Conservation (phyloP, 441 rosid genomes). For the Aleurites moluccanus region DNA sequence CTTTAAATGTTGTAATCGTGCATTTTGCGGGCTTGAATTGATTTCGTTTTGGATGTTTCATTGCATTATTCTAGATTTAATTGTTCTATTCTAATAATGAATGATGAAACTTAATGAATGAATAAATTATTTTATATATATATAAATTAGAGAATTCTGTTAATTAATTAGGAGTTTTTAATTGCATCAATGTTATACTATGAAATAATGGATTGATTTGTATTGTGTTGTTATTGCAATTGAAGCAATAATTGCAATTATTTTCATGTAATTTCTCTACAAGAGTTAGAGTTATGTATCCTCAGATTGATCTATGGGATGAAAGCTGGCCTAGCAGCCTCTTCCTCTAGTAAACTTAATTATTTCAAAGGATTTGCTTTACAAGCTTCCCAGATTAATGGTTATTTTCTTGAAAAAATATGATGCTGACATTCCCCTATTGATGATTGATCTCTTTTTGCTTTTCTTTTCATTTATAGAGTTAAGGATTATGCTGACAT, state of each 20-base stretch:
- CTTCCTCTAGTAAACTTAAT: neutral
- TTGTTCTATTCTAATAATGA: neutral
- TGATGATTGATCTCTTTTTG: neutral
- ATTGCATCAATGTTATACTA: too few relatives aligned
- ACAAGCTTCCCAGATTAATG: too few relatives aligned
- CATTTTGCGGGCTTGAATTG: neutral
- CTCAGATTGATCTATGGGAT: neutral
- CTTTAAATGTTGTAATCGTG: neutral
- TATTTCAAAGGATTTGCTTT: neutral
- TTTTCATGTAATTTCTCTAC: neutral
- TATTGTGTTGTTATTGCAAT: neutral
- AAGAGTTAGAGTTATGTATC: neutral
- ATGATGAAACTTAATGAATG: neutral
- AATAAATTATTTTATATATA: too few relatives aligned
- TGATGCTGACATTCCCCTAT: neutral
- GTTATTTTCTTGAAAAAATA: neutral
- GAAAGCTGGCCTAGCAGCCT: too few relatives aligned
- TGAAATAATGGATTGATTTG: neutral
- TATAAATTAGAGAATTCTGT: too few relatives aligned
- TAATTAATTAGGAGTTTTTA: too few relatives aligned
- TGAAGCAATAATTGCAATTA: neutral
- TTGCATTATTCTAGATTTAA: slow-evolving; percentile 5
- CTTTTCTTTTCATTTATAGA: neutral
- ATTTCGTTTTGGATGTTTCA: neutral
- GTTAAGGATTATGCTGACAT: neutral